Evolutionary conservation across 2,329 filamentous ascomycete genomes (phyloP).

Genomic region (Arthroderma sp.): DNA sequence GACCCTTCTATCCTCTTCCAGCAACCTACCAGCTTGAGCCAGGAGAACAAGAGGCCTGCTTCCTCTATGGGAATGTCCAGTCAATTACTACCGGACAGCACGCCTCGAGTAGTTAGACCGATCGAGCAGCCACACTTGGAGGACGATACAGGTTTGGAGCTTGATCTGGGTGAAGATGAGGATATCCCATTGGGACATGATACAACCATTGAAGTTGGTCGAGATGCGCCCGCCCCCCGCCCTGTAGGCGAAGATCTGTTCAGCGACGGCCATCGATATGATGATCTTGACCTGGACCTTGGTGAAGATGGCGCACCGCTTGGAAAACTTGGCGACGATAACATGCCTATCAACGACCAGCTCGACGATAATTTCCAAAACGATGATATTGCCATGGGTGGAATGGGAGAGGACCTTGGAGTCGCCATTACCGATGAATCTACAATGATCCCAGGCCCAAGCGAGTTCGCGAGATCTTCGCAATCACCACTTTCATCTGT

Average conservation of each 20-base stretch:
- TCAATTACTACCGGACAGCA: constrained; percentile 63
- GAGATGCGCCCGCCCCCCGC: constrained; percentile 61
- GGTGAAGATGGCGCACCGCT: constrained; percentile 34
- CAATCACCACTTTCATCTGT: constrained; percentile 43
- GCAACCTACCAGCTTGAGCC: constrained; percentile 44
- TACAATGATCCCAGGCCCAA: constrained; percentile 16
- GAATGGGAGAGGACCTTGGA: constrained; percentile 39
- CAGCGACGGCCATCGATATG: constrained; percentile 49
- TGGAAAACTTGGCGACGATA: constrained; percentile 24
- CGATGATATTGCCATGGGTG: constrained; percentile 39
- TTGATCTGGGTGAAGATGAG: constrained; percentile 52
- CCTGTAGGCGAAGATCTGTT: constrained; percentile 43
- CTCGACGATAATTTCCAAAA: constrained; percentile 43
- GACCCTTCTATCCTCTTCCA: constrained; percentile 76
- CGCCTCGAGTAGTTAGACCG: constrained; percentile 44
- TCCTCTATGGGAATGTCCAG: constrained; percentile 47
- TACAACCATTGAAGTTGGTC: constrained; percentile 72
- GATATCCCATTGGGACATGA: constrained; percentile 55
- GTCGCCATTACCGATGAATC: constrained; percentile 47
- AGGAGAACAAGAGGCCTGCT: constrained; percentile 21
- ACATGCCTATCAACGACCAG: constrained; percentile 39
- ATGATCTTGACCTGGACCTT: constrained; percentile 41
- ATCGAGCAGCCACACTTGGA: constrained; percentile 41
- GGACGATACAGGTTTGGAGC: constrained; percentile 59
- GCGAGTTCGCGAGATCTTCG: constrained; percentile 29